Percentiles rank a stretch among this genome's conserved stretches.
Conservation (phyloP, 2,329 filamentous ascomycete species). For the Emmonsiellopsis sp. region DNA sequence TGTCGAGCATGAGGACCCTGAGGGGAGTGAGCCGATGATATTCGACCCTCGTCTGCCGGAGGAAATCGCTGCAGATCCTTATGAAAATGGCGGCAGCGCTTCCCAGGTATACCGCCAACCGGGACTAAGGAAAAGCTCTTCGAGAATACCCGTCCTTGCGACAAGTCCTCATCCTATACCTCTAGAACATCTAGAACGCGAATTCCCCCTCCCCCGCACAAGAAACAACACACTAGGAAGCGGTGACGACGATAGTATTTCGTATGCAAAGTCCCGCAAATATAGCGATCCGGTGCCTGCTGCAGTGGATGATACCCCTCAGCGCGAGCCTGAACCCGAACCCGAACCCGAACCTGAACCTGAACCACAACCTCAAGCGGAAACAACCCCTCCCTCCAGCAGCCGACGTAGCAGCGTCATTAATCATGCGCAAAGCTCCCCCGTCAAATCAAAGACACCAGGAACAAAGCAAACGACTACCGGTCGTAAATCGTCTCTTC, state of each 20-base stretch:
- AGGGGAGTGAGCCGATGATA: slow-evolving; percentile 21
- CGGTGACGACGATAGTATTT: slow-evolving; percentile 52
- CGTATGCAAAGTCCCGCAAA: slow-evolving; percentile 50
- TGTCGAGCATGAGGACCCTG: slow-evolving; percentile 32
- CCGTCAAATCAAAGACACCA: slow-evolving; percentile 14
- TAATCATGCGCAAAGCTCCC: slow-evolving; percentile 16
- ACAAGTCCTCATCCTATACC: slow-evolving; percentile 69
- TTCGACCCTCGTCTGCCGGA: slow-evolving; percentile 63
- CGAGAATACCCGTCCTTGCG: slow-evolving; percentile 80
- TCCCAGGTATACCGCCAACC: slow-evolving; percentile 46
- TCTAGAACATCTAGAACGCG: slow-evolving; percentile 62
- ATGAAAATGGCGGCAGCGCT: slow-evolving; percentile 24
- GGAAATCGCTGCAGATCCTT: slow-evolving; percentile 55
- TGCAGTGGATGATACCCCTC: neutral
- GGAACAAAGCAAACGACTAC: slow-evolving; percentile 25
- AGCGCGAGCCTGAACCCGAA: slow-evolving; percentile 1
- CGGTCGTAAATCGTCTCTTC: slow-evolving; percentile 30
- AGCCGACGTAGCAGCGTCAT: slow-evolving; percentile 14
- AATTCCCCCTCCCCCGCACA: slow-evolving; percentile 56
- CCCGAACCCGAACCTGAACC: neutral
- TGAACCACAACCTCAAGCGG: slow-evolving; percentile 11
- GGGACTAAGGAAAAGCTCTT: slow-evolving; percentile 52
- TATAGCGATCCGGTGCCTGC: slow-evolving; percentile 12
- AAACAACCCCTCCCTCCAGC: slow-evolving; percentile 11
- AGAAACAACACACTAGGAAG: slow-evolving; percentile 48